Evolutionary conservation across 169 alveolate species (phyloP), one percentile per base, ranked within the genome.

Genomic region (Plasmodium fragile): DNA sequence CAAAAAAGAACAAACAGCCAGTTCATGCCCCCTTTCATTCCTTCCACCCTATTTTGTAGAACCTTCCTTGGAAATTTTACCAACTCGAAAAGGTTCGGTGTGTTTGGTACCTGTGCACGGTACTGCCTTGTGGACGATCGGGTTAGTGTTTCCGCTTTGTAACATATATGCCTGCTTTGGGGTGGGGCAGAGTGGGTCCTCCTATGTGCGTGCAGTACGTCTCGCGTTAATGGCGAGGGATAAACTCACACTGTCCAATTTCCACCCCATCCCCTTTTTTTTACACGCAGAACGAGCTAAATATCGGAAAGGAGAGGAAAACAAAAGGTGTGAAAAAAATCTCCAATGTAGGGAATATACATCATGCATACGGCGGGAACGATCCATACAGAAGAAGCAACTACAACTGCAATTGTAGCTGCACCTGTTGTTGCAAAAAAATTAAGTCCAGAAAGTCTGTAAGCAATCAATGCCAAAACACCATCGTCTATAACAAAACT

Each of bases 41-140:
- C 22, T 73, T 4, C 13, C 53, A 2, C 30, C 30, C 22, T 49
- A 49, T 87, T 87, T 87, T 28, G 45, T 52, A 87, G 93, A 49
- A 43, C 75, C 53, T 78, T 87, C 49, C 2, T 87, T 32, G 93
- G 71, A 78, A 77, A 65, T 87, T 39, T 87, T 41, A 87, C 43
- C 22, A 55, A 87, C 53, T 49, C 89, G 4, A 87, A 87, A 55
- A 79, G 45, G 0, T 18, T 87, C 30, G 81, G 36, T 25, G 6
- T 87, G 53, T 25, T 87, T 5, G 22, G 82, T 13, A 55, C 78
- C 4, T 87, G 93, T 41, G 87, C 89, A 8, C 77, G 71, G 81
- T 87, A 59, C 18, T 87, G 82, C 22, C 89, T 87, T 22, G 72
- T 79, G 32, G 93, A 87, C 81, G 89, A 87, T 22, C 70, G 73